Conservation (phyloP, 2,329 filamentous ascomycete species). For the Graphilbum ipis-grandicollis region DNA sequence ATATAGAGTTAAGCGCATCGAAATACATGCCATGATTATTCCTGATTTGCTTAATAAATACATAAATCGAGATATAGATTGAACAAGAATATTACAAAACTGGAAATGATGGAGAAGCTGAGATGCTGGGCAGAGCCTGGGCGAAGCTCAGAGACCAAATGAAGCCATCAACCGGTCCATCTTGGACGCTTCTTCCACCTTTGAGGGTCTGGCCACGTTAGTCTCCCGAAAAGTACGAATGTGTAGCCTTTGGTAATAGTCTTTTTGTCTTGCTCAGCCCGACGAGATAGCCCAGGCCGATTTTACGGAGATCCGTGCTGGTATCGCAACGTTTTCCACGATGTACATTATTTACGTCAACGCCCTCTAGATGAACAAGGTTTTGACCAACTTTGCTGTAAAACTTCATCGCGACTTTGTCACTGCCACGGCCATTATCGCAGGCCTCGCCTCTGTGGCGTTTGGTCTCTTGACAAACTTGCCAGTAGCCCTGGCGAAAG, state of each 20-base stretch:
- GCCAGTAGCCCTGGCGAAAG: slow-evolving; percentile 58
- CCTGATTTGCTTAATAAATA: no score
- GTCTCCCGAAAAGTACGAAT: no score
- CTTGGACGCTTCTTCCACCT: slow-evolving; percentile 49
- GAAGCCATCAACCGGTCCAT: slow-evolving; percentile 20
- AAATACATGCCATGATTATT: no score
- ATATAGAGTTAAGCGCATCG: no score
- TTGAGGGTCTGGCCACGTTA: slow-evolving; percentile 50
- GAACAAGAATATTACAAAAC: no score
- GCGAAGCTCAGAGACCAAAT: slow-evolving; percentile 30
- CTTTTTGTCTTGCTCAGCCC: slow-evolving; percentile 17
- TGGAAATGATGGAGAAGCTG: no score
- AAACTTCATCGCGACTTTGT: slow-evolving; percentile 60
- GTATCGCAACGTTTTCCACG: slow-evolving; percentile 62
- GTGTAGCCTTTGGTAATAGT: no score
- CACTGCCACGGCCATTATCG: slow-evolving; percentile 67
- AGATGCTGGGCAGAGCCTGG: slow-evolving; percentile 30
- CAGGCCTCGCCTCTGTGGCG: slow-evolving; percentile 55
- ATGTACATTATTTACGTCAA: slow-evolving; percentile 73
- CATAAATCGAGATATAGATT: no score
- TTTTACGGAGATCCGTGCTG: slow-evolving; percentile 66
- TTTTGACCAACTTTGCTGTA: no score
- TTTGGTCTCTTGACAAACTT: slow-evolving; percentile 74
- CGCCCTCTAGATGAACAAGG: no score
- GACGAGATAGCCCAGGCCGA: slow-evolving; percentile 49